Conservation (phyloP, 106 monocot species). For the Platanthera guangdongensis region DNA sequence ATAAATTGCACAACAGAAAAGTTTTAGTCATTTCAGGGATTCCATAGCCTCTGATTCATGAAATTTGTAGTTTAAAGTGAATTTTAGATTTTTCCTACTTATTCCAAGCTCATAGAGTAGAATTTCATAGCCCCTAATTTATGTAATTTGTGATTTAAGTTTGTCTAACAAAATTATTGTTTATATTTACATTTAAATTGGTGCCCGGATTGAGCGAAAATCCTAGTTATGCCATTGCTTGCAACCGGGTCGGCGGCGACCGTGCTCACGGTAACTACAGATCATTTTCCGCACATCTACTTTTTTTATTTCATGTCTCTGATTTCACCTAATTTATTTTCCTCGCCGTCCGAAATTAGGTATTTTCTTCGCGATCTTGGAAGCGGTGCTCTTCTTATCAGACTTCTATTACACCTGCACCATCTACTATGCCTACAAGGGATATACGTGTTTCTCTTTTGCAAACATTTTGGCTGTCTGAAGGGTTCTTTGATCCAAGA, state of each 20-base stretch:
- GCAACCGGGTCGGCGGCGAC: constrained; percentile 55
- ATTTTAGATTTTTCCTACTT: too few relatives aligned
- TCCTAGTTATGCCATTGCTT: constrained; percentile 50
- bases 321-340: neutral
- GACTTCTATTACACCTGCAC: constrained; percentile 72
- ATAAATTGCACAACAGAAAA: too few relatives aligned
- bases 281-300: neutral
- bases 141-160: too few relatives aligned
- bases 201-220: too few relatives aligned
- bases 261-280: constrained; percentile 40
- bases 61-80: too few relatives aligned
- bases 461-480: constrained; percentile 53
- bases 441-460: constrained; percentile 72
- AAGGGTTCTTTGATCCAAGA: neutral
- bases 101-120: too few relatives aligned
- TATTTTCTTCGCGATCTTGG: constrained; percentile 55
- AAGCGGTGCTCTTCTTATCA: constrained; percentile 55
- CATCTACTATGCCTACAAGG: constrained; percentile 68
- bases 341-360: constrained; percentile 13
- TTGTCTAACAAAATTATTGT: too few relatives aligned
- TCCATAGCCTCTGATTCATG: too few relatives aligned
- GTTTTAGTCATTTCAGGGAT: too few relatives aligned
- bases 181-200: too few relatives aligned
- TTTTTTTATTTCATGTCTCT: too few relatives aligned
- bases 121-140: too few relatives aligned